These are phyloP conservation scores for Pichia terricola DNA, from an alignment of 1,139 yeast genomes.

Conservation along the genomic window DNA sequence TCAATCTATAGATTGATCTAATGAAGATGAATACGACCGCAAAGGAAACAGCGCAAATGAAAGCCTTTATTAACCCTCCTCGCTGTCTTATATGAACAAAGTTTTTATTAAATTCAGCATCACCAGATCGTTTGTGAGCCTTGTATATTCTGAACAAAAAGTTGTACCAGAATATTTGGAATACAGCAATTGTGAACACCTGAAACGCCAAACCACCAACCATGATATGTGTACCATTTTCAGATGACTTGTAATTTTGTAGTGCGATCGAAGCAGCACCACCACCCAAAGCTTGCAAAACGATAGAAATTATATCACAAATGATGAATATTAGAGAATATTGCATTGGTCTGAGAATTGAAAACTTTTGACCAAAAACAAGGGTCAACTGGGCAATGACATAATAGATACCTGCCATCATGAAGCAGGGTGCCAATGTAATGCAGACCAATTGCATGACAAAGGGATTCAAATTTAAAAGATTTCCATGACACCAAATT, in stretches of 20 bases:
- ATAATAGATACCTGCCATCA: conserved; percentile 82
- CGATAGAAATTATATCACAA: conserved; percentile 37
- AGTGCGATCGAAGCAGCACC: conserved; percentile 61
- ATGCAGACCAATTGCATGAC: conserved; percentile 60
- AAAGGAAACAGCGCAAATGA: conserved; percentile 42
- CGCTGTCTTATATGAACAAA: conserved; percentile 34
- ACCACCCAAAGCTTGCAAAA: conserved; percentile 77
- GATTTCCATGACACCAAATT: conserved; percentile 32
- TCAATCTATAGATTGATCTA: conserved; percentile 74
- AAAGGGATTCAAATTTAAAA: conserved; percentile 35
- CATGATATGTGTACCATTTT: conserved; percentile 64
- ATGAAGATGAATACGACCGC: conserved; percentile 53
- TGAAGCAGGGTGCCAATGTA: conserved; percentile 80
- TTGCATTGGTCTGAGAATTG: conserved; percentile 62
- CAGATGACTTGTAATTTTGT: conserved; percentile 26
- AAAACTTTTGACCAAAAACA: conserved; percentile 54
- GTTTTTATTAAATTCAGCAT: conserved; percentile 28
- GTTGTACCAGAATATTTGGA: conserved; percentile 46
- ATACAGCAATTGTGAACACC: conserved; percentile 62
- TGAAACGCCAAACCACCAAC: conserved; percentile 78
- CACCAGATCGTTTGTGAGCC: conserved; percentile 20
- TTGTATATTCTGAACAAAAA: conserved; percentile 40
- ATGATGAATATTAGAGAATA: conserved; percentile 49
- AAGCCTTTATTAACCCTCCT: conserved; percentile 32
- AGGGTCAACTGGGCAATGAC: conserved; percentile 65